These are phyloP conservation scores for Aspergillus sp. DNA, from an alignment of 2,329 filamentous ascomycete genomes.

Conservation along the genomic window DNA sequence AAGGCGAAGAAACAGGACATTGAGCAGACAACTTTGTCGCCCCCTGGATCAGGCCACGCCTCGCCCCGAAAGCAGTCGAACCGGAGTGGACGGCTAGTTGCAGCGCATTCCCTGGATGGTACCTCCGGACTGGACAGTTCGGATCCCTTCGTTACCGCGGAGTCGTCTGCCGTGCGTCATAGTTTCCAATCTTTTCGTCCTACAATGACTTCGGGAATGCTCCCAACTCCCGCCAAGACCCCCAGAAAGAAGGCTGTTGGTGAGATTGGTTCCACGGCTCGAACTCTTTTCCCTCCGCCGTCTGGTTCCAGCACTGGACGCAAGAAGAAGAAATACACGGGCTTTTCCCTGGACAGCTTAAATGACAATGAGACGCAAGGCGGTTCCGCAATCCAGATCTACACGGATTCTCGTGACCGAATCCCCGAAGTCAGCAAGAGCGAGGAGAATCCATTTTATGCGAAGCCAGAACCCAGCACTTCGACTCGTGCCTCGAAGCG, in stretches of 20 bases:
- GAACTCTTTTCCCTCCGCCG: constrained; percentile 53
- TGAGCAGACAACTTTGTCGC: constrained; percentile 25
- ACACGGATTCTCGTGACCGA: constrained; percentile 62
- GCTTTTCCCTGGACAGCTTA: constrained; percentile 46
- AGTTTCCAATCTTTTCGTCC: constrained; percentile 21
- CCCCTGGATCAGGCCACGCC: constrained; percentile 25
- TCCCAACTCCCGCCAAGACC: constrained; percentile 62
- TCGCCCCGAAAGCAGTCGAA: constrained; percentile 28
- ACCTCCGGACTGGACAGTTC: constrained; percentile 14
- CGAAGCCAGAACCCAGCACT: constrained; percentile 34
- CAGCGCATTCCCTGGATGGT: constrained; percentile 19
- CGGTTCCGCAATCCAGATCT: constrained; percentile 53
- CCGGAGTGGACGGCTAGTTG: constrained; percentile 9
- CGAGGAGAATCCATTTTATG: constrained; percentile 57
- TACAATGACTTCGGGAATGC: constrained; percentile 43
- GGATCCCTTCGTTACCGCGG: constrained; percentile 22
- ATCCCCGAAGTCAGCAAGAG: constrained; percentile 52
- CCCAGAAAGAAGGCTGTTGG: constrained; percentile 53
- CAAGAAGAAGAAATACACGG: constrained; percentile 47
- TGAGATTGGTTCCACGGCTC: constrained; percentile 48
- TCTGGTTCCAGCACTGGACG: constrained; percentile 46
- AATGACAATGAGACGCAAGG: constrained; percentile 27
- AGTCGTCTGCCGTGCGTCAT: constrained; percentile 20
- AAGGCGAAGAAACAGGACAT: constrained; percentile 21
- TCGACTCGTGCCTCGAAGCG: constrained; percentile 30